Conservation (phyloP, 2,329 filamentous ascomycete species). For the Cadophora malorum region DNA sequence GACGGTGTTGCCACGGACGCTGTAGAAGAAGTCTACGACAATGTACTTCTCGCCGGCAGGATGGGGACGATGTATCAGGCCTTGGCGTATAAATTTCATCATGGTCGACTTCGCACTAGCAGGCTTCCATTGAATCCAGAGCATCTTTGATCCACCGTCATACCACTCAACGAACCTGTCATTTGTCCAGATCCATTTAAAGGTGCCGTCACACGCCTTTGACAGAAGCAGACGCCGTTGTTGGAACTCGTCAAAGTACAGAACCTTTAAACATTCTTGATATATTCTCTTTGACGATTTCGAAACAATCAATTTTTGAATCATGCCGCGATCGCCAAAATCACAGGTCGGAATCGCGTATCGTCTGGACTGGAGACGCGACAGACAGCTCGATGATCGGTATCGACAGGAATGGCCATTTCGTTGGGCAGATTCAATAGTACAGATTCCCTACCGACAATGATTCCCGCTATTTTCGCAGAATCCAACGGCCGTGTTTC, state of each 20-base stretch:
- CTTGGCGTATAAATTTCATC: slow-evolving; percentile 4
- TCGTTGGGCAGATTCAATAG: background rate
- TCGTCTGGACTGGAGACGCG: background rate
- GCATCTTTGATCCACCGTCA: background rate
- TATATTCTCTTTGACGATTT: background rate
- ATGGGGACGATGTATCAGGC: background rate
- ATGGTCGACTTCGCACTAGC: slow-evolving; percentile 1
- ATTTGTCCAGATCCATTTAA: background rate
- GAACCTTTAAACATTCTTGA: background rate
- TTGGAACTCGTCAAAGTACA: background rate
- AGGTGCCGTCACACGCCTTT: background rate
- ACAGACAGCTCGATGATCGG: background rate
- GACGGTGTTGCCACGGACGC: background rate
- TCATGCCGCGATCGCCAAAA: background rate
- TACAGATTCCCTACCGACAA: background rate
- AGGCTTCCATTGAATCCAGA: slow-evolving; percentile 3
- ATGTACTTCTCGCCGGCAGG: background rate
- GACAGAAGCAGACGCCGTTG: background rate
- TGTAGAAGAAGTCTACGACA: background rate
- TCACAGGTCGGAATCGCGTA: background rate
- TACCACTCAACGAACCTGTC: background rate
- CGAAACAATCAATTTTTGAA: background rate
- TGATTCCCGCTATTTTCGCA: background rate
- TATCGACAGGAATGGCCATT: background rate
- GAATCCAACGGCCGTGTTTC: background rate